These are phyloP conservation scores for Diaporthe velutina DNA, from an alignment of 2,329 filamentous ascomycete species.

Conservation along the genomic window DNA sequence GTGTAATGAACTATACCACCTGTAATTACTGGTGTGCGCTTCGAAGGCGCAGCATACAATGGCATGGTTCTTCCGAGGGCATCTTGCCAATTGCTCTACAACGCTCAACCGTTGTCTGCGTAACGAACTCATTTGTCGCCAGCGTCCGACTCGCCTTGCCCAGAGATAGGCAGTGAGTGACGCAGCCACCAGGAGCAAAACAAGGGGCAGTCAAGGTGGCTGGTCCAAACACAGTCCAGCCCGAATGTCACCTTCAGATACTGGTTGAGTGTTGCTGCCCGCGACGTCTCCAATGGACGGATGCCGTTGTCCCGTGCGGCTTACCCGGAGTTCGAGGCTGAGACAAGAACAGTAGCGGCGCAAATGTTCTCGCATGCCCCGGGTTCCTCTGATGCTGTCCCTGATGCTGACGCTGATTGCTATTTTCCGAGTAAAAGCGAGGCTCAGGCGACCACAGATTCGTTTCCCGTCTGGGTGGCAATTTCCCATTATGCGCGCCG, in stretches of 20 bases:
- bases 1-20: background rate
- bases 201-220: constrained; percentile 11
- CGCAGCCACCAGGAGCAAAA: constrained; percentile 1
- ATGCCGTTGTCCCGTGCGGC: constrained; percentile 17
- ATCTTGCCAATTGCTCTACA: background rate
- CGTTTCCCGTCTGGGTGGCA: constrained; percentile 17
- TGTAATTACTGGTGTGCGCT: background rate
- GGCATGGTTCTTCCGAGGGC: background rate
- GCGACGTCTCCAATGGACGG: constrained; percentile 25
- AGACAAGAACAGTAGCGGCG: constrained; percentile 22
- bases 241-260: constrained; percentile 16
- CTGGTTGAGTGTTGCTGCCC: constrained; percentile 1
- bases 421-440: constrained; percentile 14
- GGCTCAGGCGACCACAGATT: background rate
- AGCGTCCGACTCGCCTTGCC: background rate
- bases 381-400: background rate
- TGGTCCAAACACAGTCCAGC: constrained; percentile 3
- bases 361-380: background rate
- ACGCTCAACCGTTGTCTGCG: background rate
- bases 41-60: background rate
- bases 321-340: constrained; percentile 16
- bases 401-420: constrained; percentile 1
- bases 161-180: background rate
- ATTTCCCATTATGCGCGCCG: constrained; percentile 9
- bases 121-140: background rate